phyloP scores from a whole-genome alignment of 176 grass and related monocot species.

The bread wheat (Triticum aestivum) region IWGSC_CS_RefSeq_v2.1 NC_057811.1:418611427-418611926 shows the following conservation, averaged over 20 bases:
- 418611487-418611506: no score
- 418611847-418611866: neutral
- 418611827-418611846: neutral
- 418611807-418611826: neutral
- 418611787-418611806: neutral
- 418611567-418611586: neutral
- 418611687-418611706: slow-evolving; percentile 7
- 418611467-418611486: no score
- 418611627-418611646: neutral
- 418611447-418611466: neutral
- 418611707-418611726: slow-evolving; percentile 31
- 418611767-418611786: slow-evolving; percentile 7
- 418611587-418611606: neutral
- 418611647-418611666: slow-evolving; percentile 6
- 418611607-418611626: neutral
- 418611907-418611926: neutral
- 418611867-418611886: neutral
- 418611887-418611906: neutral
- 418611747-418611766: slow-evolving; percentile 17
- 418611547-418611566: slow-evolving; percentile 2
- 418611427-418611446: no score
- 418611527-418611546: neutral
- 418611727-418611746: slow-evolving; percentile 34
- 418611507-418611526: neutral
- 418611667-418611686: slow-evolving; percentile 7